phyloP scores from a whole-genome alignment of 169 alveolate genomes.

The Plasmodium cynomolgi region DNA sequence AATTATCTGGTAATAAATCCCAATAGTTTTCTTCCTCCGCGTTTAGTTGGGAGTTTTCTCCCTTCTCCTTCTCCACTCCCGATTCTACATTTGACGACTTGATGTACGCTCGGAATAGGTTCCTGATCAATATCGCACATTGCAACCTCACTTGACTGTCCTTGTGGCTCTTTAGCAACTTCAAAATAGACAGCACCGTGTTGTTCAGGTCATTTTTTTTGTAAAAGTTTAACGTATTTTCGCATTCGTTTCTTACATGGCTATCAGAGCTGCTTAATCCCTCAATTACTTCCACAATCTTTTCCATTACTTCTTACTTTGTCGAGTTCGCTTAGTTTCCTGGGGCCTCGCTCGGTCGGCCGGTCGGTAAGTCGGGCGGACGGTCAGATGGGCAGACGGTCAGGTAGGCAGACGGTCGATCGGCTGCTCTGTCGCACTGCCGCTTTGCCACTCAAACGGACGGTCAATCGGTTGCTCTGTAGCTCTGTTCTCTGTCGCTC shows the following conservation, averaged over 20 bases:
- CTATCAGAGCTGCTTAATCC: conserved; percentile 82
- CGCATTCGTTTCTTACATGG: conserved; percentile 82
- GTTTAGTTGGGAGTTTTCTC: conserved; percentile 64
- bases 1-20: conserved; percentile 63
- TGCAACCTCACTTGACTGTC: conserved; percentile 83
- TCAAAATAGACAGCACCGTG: conserved; percentile 78
- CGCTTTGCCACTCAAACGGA: background rate
- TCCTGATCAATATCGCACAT: conserved; percentile 80
- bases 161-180: conserved; percentile 79
- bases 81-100: conserved; percentile 78
- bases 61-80: conserved; percentile 78
- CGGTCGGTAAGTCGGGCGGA: background rate
- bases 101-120: conserved; percentile 79
- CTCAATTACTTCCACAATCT: conserved; percentile 79
- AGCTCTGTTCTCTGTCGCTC: background rate
- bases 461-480: background rate
- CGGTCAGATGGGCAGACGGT: background rate
- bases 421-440: background rate
- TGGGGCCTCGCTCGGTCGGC: background rate
- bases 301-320: conserved; percentile 59
- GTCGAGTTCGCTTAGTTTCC: background rate
- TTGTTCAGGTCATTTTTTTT: conserved; percentile 79
- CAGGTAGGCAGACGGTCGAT: background rate
- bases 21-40: conserved; percentile 66
- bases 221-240: conserved; percentile 78